Evolutionary conservation across 495 filamentous ascomycete species (phyloP), one percentile per base, ranked within the genome.

Genomic region (Tuber indicum): DNA sequence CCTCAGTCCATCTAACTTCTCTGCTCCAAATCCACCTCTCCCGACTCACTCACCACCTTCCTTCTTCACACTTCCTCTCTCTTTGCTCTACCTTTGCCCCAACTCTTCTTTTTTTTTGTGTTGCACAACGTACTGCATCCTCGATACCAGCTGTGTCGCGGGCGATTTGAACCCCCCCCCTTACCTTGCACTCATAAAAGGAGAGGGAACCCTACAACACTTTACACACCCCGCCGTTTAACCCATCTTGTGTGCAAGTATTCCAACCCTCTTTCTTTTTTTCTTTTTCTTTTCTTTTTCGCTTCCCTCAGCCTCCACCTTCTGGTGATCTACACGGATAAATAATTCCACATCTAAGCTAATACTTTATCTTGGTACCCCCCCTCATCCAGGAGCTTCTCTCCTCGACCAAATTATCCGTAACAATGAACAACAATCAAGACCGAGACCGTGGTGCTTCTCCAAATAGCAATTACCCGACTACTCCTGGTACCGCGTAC

Each of bases 401-500:
- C 86, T 90, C 83, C 87, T 86, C 76, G 89, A 89, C 79, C 91
- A 91, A 74, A 87, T 92, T 75, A 90, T 91, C 82, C 87, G 94
- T 78, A 94, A 94, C 85, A 92, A 66, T 93, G 83, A 87, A 86
- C 78, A 90, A 86, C 81, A 90, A 90, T 83, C 90, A 91, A 80
- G 88, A 89, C 80, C 89, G 90, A 82, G 89, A 90, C 69, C 87
- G 88, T 73, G 85, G 89, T 75, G 89, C 89, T 85, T 92, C 90
- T 84, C 58, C 58, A 12, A 66, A 66, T 36, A 92, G 93, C 85
- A 90, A 92, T 76, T 99, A 95, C 89, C 96, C 96, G 83, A 97
- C 96, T 71, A 99, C 96, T 26, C 95, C 96, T 74, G 97, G 94
- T 77, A 96, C 94, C 78, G 82, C 75, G 73, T 87, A 88, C 79